These are phyloP conservation scores for Aquilaria sinensis DNA, from an alignment of 345 rosid species.

Conservation along the genomic window DNA sequence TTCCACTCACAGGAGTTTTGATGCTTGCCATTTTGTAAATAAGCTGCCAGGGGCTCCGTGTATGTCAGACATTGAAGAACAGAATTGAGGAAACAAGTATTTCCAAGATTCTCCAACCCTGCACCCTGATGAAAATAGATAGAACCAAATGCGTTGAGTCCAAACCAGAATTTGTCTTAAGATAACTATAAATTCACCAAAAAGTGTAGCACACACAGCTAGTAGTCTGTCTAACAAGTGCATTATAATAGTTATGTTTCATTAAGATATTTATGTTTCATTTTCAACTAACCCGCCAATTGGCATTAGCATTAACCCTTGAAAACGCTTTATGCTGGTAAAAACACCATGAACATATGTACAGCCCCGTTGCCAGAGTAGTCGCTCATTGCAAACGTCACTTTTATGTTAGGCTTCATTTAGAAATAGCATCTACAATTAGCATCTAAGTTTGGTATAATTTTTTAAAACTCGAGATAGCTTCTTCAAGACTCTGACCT, in stretches of 20 bases:
- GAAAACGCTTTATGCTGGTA: neutral
- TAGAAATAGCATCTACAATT: no score
- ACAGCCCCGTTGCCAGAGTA: no score
- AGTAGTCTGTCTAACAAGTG: neutral
- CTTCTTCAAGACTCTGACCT: no score
- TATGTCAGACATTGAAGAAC: conserved; percentile 93
- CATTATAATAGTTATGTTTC: neutral
- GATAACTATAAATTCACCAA: neutral
- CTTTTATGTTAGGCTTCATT: no score
- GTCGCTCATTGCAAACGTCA: no score
- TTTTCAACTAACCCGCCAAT: conserved; percentile 2
- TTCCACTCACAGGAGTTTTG: conserved; percentile 64
- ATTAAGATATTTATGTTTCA: conserved; percentile 2
- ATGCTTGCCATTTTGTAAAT: conserved; percentile 77
- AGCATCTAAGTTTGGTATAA: no score
- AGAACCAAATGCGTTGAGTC: neutral
- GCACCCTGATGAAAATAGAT: conserved; percentile 61
- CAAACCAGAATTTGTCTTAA: neutral
- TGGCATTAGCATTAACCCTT: neutral
- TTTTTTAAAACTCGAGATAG: no score
- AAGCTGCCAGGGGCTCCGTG: conserved; percentile 93
- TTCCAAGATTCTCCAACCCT: conserved; percentile 90
- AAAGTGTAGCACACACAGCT: neutral
- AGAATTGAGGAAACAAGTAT: conserved; percentile 94
- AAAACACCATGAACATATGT: no score